Conservation (phyloP, 2,329 filamentous ascomycete species). For the Penicillium thymicola region DNA sequence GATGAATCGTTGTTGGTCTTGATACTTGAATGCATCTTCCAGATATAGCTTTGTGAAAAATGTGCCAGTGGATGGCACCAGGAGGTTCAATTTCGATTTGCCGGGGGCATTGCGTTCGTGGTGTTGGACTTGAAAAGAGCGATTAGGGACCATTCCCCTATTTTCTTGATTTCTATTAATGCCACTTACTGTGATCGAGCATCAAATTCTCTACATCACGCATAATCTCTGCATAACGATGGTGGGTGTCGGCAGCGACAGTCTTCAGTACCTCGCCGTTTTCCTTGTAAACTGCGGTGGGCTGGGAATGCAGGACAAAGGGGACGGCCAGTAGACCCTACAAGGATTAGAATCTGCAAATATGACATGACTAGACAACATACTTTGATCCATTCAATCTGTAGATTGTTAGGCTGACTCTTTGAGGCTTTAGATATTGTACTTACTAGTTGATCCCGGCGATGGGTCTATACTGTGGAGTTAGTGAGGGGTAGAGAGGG, state of each 20-base stretch:
- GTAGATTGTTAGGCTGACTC: constrained; percentile 8
- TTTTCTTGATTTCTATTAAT: neutral
- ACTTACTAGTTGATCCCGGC: constrained; percentile 79
- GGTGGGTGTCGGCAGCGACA: constrained; percentile 76
- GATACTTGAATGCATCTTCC: constrained; percentile 86
- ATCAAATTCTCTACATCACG: constrained; percentile 88
- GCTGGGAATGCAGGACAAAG: constrained; percentile 94
- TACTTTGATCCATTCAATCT: constrained; percentile 90
- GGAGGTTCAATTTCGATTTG: constrained; percentile 84
- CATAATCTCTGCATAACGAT: constrained; percentile 93
- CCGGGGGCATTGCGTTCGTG: constrained; percentile 66
- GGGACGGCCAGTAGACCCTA: constrained; percentile 81
- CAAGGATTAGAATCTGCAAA: constrained; percentile 14
- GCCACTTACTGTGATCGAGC: constrained; percentile 73
- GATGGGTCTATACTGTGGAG: constrained; percentile 66
- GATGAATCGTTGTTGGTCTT: constrained; percentile 81
- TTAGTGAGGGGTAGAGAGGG: constrained; percentile 7
- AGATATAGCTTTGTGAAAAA: constrained; percentile 89
- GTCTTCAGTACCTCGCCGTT: constrained; percentile 61
- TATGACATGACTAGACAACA: constrained; percentile 3
- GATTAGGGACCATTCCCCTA: neutral
- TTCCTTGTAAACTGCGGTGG: constrained; percentile 77
- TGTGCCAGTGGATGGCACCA: constrained; percentile 85
- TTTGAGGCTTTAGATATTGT: neutral
- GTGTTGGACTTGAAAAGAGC: constrained; percentile 58